Conservation (phyloP, 2,329 filamentous ascomycete species). For the Penicillium sp. region DNA sequence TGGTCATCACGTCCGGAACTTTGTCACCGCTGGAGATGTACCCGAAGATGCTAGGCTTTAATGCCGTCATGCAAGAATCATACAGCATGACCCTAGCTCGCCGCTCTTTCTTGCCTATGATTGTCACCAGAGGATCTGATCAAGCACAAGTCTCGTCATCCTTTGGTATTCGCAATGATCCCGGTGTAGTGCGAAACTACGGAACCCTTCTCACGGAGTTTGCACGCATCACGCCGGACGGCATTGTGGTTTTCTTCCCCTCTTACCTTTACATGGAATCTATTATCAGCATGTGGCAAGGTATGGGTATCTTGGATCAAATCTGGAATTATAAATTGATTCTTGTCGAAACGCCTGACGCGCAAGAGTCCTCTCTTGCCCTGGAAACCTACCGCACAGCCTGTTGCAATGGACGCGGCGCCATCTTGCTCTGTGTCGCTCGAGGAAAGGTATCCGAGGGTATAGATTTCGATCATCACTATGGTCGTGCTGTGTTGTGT, state of each 20-base stretch:
- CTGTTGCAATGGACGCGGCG: slow-evolving; percentile 94
- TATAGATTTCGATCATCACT: slow-evolving; percentile 99
- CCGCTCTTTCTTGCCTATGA: slow-evolving; percentile 95
- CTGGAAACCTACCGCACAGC: slow-evolving; percentile 96
- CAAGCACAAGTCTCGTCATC: slow-evolving; percentile 90
- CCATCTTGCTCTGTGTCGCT: slow-evolving; percentile 89
- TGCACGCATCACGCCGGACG: slow-evolving; percentile 91
- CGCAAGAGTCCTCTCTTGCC: slow-evolving; percentile 92
- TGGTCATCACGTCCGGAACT: slow-evolving; percentile 97
- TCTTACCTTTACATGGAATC: slow-evolving; percentile 99
- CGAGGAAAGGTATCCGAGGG: slow-evolving; percentile 97
- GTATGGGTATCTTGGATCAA: slow-evolving; percentile 94
- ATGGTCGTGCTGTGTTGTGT: slow-evolving; percentile 90
- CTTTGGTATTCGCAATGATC: slow-evolving; percentile 94
- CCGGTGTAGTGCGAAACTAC: slow-evolving; percentile 95
- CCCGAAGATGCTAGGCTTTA: slow-evolving; percentile 95
- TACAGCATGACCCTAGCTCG: slow-evolving; percentile 96
- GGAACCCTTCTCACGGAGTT: slow-evolving; percentile 93
- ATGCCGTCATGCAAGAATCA: slow-evolving; percentile 90
- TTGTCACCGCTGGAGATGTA: slow-evolving; percentile 98
- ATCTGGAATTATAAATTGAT: slow-evolving; percentile 99
- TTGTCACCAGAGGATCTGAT: slow-evolving; percentile 92
- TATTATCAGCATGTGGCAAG: slow-evolving; percentile 99
- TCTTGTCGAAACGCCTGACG: slow-evolving; percentile 94
- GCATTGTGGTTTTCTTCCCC: slow-evolving; percentile 98